Conservation (phyloP, 257 asterid genomes). For the Jacaranda mimosifolia region DNA sequence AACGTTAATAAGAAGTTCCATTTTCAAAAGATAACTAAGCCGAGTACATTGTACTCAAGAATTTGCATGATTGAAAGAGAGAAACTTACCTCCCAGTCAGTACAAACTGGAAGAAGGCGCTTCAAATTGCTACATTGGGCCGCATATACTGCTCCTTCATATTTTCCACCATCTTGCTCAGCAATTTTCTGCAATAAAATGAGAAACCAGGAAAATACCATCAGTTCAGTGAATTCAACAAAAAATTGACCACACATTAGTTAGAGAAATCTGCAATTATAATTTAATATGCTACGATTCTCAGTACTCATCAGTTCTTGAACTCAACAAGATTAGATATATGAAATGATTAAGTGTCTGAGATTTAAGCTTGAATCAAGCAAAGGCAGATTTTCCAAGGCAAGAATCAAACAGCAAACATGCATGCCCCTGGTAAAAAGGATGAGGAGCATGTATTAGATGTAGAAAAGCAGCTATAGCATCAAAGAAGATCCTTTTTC, state of each 20-base stretch:
- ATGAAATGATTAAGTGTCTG: conserved; percentile 5
- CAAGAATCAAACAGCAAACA: conserved; percentile 31
- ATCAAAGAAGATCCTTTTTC: conserved; percentile 13
- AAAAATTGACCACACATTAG: conserved; percentile 4
- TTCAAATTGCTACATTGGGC: conserved; percentile 89
- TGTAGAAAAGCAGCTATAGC: conserved; percentile 24
- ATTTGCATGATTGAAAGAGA: conserved; percentile 28
- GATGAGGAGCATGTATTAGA: conserved; percentile 11
- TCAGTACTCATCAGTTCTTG: conserved; percentile 11
- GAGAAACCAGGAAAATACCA: conserved; percentile 41
- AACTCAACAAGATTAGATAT: conserved; percentile 30
- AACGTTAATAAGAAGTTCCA: neutral
- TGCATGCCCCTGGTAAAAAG: conserved; percentile 27
- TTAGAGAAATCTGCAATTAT: conserved; percentile 15
- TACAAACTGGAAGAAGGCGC: conserved; percentile 93
- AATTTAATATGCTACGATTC: conserved; percentile 20
- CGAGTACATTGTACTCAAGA: conserved; percentile 18
- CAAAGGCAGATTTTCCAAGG: conserved; percentile 28
- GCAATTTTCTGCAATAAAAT: conserved; percentile 81
- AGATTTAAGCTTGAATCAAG: conserved; percentile 26
- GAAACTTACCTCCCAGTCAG: conserved; percentile 92
- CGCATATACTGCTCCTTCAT: conserved; percentile 93
- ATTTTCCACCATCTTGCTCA: conserved; percentile 91
- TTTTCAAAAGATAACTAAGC: conserved; percentile 27
- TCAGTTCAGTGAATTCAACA: conserved; percentile 36